Evolutionary conservation across 257 asterid species (phyloP), one percentile per base, ranked within the genome.

Genomic region (Euphrasia confusa): DNA sequence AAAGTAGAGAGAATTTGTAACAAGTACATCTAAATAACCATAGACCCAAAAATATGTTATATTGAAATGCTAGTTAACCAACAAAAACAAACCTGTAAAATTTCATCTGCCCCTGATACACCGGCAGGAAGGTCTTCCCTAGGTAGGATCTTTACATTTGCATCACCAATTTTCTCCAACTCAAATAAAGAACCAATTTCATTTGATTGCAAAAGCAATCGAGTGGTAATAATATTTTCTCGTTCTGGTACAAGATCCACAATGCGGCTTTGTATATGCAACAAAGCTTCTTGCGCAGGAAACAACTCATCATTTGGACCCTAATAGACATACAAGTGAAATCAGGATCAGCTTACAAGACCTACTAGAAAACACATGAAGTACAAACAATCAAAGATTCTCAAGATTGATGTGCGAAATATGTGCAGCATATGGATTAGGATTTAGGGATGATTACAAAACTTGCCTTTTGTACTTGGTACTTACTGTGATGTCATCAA

Each of bases 241-340:
- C 79, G 80, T 37, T 83, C 97, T 7, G 88, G 93, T 71, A 72
- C 75, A 73, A 92, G 74, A 83, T 92, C 96, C 27, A 71, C 85
- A 17, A 92, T 89, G 67, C 85, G 88, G 54, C 93, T 92, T 78
- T 92, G 96, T 57, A 92, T 89, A 77, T 92, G 99, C 81, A 89
- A 67, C 80, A 92, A 76, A 37, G 99, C 99, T 83, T 92, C 99
- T 86, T 89, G 99, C 68, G 97, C 95, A 76, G 97, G 99, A 83
- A 92, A 92, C 75, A 89, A 70, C 77, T 82, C 97, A 74, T 92
- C 96, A 42, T 92, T 94, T 53, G 96, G 99, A 61, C 95, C 99
- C 97, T 92, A 73, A 39, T 60, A 54, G 55, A 73, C 49, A 67
- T 58, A 72, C 63, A 75, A 69, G 66, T 66, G 63, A 69, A 52